phyloP scores from a whole-genome alignment of 345 rosid genomes.

The Raphanus sativus region DNA sequence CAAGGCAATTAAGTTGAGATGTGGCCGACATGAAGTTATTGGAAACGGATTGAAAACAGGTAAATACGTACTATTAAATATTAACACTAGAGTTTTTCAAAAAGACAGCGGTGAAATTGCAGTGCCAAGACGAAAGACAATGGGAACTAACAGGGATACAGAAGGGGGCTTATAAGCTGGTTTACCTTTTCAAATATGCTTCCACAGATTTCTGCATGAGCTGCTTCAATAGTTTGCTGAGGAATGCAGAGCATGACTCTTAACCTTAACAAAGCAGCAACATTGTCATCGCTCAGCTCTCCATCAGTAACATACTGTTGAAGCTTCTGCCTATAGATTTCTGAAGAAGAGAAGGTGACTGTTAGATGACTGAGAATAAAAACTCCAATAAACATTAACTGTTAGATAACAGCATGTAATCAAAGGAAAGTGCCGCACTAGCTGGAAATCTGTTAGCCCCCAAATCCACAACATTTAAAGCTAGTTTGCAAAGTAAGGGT shows the following conservation, averaged over 20 bases:
- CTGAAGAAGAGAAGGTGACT: slow-evolving; percentile 41
- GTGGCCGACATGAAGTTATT: background rate
- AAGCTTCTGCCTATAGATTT: slow-evolving; percentile 93
- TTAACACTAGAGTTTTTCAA: background rate
- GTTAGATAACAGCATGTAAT: slow-evolving; percentile 12
- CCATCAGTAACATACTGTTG: slow-evolving; percentile 83
- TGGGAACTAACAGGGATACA: background rate
- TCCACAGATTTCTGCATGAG: slow-evolving; percentile 93
- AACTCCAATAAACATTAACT: background rate
- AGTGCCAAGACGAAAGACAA: slow-evolving; percentile 12
- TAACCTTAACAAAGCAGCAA: slow-evolving; percentile 66
- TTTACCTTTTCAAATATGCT: slow-evolving; percentile 87
- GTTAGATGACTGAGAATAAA: slow-evolving; percentile 14
- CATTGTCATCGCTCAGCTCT: slow-evolving; percentile 83
- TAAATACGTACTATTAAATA: background rate
- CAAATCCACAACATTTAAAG: slow-evolving; percentile 11
- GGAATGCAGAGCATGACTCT: slow-evolving; percentile 93
- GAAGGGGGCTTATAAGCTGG: slow-evolving; percentile 1
- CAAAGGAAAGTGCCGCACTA: background rate
- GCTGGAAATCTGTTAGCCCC: slow-evolving; percentile 5
- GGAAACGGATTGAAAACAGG: background rate
- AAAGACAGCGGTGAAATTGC: background rate
- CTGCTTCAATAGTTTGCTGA: slow-evolving; percentile 80
- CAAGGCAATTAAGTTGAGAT: background rate
- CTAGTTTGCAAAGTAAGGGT: slow-evolving; percentile 10